Percentiles rank a stretch among this genome's conserved stretches.
These are phyloP conservation scores for Penicillium fuscoglaucum DNA, from an alignment of 2,329 filamentous ascomycete genomes.

Conservation along the genomic window DNA sequence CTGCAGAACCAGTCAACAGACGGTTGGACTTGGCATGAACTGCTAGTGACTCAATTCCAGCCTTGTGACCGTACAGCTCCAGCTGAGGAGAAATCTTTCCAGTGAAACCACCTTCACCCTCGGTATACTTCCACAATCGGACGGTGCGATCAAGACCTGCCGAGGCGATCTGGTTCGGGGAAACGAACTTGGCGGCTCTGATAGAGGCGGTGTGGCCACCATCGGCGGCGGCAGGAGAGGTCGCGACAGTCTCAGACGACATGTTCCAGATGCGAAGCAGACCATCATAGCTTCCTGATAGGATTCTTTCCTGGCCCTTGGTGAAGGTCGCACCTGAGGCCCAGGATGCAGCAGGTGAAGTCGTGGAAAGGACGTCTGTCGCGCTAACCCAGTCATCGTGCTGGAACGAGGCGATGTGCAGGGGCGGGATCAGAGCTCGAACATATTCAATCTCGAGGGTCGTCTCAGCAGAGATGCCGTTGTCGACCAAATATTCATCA, in stretches of 20 bases:
- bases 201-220: slow-evolving; percentile 75
- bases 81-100: slow-evolving; percentile 68
- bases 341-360: slow-evolving; percentile 62
- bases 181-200: slow-evolving; percentile 82
- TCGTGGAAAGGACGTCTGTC: slow-evolving; percentile 75
- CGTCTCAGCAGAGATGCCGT: slow-evolving; percentile 85
- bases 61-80: slow-evolving; percentile 81
- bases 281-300: slow-evolving; percentile 95
- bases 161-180: slow-evolving; percentile 74
- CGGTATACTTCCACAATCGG: slow-evolving; percentile 83
- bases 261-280: slow-evolving; percentile 85
- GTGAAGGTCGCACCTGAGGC: slow-evolving; percentile 48
- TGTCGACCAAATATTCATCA: slow-evolving; percentile 82
- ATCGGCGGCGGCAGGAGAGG: slow-evolving; percentile 64
- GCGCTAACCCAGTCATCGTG: slow-evolving; percentile 96
- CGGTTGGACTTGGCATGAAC: slow-evolving; percentile 72
- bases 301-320: slow-evolving; percentile 66
- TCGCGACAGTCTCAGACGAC: slow-evolving; percentile 80
- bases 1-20: slow-evolving; percentile 81
- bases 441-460: slow-evolving; percentile 91
- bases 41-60: slow-evolving; percentile 70
- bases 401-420: slow-evolving; percentile 88
- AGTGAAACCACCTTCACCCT: slow-evolving; percentile 61
- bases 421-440: slow-evolving; percentile 82
- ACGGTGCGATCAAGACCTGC: slow-evolving; percentile 82